A percentile compares a stretch with the other conserved stretches of the same genome.
Conservation (phyloP, 2,329 filamentous ascomycete genomes). For the Trichoderma koningii region DNA sequence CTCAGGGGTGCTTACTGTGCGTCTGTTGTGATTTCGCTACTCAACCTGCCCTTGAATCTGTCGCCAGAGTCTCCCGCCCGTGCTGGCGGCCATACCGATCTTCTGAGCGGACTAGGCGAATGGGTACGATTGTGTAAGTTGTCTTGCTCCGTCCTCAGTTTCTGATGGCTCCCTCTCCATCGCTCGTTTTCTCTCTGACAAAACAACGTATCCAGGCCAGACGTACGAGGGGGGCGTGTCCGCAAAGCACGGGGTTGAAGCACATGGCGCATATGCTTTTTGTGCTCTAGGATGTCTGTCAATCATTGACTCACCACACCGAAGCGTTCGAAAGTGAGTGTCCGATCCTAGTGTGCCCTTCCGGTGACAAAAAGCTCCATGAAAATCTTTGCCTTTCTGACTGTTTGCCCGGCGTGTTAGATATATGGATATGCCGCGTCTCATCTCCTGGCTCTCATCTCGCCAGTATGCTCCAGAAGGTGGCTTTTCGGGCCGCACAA, state of each 20-base stretch:
- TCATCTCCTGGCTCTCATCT: conserved; percentile 85
- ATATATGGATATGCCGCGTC: conserved; percentile 72
- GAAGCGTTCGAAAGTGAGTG: conserved; percentile 69
- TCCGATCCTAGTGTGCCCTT: conserved; percentile 31
- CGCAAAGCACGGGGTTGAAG: conserved; percentile 81
- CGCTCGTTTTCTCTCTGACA: not conserved
- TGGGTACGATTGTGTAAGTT: conserved; percentile 78
- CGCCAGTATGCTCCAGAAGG: conserved; percentile 90
- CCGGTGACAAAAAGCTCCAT: conserved; percentile 40
- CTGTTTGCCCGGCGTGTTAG: conserved; percentile 46
- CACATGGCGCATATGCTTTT: conserved; percentile 95
- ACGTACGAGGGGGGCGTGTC: conserved; percentile 95
- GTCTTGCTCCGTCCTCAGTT: conserved; percentile 31
- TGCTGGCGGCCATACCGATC: conserved; percentile 60
- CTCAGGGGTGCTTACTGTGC: conserved; percentile 87
- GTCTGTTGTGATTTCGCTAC: conserved; percentile 77
- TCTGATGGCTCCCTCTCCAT: conserved; percentile 29
- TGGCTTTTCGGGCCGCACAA: conserved; percentile 89
- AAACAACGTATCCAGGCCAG: conserved; percentile 63
- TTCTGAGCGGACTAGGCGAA: conserved; percentile 73
- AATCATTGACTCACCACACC: conserved; percentile 77
- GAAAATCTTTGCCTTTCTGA: conserved; percentile 38
- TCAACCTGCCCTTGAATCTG: conserved; percentile 80
- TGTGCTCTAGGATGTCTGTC: conserved; percentile 88
- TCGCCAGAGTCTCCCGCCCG: conserved; percentile 70